Percentiles rank a stretch among this genome's conserved stretches.
phyloP scores from a whole-genome alignment of 192 early-diverging fungal genomes.

The Gryganskiella cystojenkinii region DNA sequence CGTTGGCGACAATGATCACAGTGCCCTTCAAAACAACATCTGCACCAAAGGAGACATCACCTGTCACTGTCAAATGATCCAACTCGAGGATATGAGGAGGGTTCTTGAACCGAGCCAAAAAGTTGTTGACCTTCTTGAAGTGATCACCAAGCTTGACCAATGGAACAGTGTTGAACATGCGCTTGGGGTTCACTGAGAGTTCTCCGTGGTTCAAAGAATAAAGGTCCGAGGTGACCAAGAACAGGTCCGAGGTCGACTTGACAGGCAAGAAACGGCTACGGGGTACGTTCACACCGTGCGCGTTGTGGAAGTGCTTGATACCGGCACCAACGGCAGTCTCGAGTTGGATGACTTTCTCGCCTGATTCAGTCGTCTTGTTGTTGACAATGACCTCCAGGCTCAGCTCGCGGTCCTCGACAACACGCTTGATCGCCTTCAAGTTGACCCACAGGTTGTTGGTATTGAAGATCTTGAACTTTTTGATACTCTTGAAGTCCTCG shows the following conservation, averaged over 20 bases:
- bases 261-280: conserved; percentile 98
- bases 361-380: conserved; percentile 92
- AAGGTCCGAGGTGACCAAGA: conserved; percentile 95
- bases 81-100: conserved; percentile 97
- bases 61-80: conserved; percentile 98
- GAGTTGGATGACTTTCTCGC: conserved; percentile 97
- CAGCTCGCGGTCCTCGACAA: conserved; percentile 79
- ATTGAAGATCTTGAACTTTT: conserved; percentile 99
- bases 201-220: conserved; percentile 95
- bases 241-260: conserved; percentile 97
- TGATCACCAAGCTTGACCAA: conserved; percentile 97
- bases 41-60: conserved; percentile 97
- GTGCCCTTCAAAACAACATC: conserved; percentile 92
- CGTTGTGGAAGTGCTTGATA: conserved; percentile 96
- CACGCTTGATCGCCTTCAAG: conserved; percentile 86
- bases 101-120: conserved; percentile 89
- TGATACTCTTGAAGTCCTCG: conserved; percentile 99
- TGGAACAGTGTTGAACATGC: conserved; percentile 92
- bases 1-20: conserved; percentile 99
- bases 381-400: conserved; percentile 97
- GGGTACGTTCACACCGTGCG: conserved; percentile 98
- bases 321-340: conserved; percentile 99
- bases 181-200: conserved; percentile 91
- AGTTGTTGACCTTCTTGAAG: conserved; percentile 97
- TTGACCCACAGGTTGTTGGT: conserved; percentile 94